Conservation (phyloP, 305 asterid species). For the Fraxinus dipetala region DNA sequence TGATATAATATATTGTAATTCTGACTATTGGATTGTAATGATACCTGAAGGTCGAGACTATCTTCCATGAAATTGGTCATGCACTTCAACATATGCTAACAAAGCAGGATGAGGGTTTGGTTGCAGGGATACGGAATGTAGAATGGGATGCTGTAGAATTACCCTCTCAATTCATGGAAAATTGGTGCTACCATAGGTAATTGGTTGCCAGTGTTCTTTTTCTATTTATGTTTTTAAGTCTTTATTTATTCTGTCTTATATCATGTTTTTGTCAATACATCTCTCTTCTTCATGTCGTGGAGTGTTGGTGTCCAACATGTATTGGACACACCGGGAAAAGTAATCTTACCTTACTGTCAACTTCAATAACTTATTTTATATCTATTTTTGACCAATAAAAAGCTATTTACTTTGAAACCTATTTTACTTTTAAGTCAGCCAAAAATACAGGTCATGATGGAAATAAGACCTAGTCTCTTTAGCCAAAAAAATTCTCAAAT, state of each 20-base stretch:
- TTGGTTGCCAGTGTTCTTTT: slow-evolving; percentile 1
- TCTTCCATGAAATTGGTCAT: slow-evolving; percentile 97
- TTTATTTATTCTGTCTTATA: not conserved
- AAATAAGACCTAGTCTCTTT: not conserved
- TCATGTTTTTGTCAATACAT: not conserved
- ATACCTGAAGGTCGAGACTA: slow-evolving; percentile 82
- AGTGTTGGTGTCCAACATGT: not conserved
- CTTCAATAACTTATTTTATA: not conserved
- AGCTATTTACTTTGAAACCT: not conserved
- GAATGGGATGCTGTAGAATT: slow-evolving; percentile 99
- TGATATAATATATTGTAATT: not conserved
- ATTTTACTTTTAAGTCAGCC: not conserved
- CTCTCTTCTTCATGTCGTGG: not conserved
- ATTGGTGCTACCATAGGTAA: slow-evolving; percentile 99
- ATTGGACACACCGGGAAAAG: not conserved
- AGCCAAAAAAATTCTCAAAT: not conserved
- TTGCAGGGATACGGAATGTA: slow-evolving; percentile 89
- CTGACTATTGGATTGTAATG: slow-evolving; percentile 21
- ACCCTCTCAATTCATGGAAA: slow-evolving; percentile 98
- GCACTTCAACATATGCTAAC: slow-evolving; percentile 99
- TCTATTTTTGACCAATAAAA: not conserved
- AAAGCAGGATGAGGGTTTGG: slow-evolving; percentile 95
- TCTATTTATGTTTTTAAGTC: not conserved
- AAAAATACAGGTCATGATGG: not conserved
- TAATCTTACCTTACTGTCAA: not conserved